Evolutionary conservation across 108 stramenopile species (phyloP), one percentile per base, ranked within the genome.

Genomic region (Skeletonema marinoi): DNA sequence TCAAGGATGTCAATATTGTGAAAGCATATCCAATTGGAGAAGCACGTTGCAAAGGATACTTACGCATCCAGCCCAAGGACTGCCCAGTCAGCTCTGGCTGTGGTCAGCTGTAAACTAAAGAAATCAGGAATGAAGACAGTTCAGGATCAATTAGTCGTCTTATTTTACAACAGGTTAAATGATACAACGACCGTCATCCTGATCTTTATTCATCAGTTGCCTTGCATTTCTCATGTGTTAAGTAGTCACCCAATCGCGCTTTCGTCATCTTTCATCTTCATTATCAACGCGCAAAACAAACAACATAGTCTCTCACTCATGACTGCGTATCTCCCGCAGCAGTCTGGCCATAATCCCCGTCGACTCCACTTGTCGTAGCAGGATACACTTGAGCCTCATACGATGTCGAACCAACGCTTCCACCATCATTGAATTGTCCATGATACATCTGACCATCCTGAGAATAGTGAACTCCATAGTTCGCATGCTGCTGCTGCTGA

Each of bases 141-240:
- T 25, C 6, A 29, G 25, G 54, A 56, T 21, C 54, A 56, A 25
- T 29, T 2, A 56, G 54, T 56, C 54, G 54, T 9, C 21, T 56
- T 56, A 56, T 29, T 56, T 56, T 56, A 56, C 54, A 56, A 56
- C 54, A 56, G 54, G 17, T 56, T 56, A 6, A 25, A 56, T 56
- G 54, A 29, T 56, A 56, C 54, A 56, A 56, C 25, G 25, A 56
- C 54, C 50, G 4, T n/a, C 44, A n/a, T 46, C 16, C 16, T 25
- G 54, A 25, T 56, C 54, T 56, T 10, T 9, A 10, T 25, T 56
- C n/a, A 25, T 21, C 54, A 21, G 8, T 56, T 51, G 19, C 1
- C 41, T 42, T 46, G 54, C 9, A 56, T 21, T n/a, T 25, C 1
- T 25, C 7, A 10, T 25, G 5, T 56, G 5, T 56, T 25, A 56